Evolutionary conservation across 306 rosid species (phyloP).

Genomic region (Pterocarpus santalinus): DNA sequence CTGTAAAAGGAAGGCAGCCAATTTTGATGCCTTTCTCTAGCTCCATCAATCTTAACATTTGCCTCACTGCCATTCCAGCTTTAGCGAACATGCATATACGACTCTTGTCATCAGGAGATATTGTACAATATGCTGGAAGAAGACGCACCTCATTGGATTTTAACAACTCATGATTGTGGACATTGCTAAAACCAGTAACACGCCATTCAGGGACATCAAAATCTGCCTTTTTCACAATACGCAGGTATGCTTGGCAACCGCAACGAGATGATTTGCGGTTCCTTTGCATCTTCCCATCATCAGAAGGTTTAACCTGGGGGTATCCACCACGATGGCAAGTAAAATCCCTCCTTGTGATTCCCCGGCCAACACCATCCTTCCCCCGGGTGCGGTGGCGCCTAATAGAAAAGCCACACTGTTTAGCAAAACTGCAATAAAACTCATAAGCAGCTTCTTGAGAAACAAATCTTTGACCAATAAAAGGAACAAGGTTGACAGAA

Average conservation of each 20-base stretch:
- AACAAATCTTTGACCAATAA: slow-evolving; percentile 81
- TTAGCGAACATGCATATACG: slow-evolving; percentile 89
- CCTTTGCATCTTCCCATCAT: slow-evolving; percentile 85
- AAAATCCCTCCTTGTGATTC: slow-evolving; percentile 89
- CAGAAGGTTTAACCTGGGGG: slow-evolving; percentile 83
- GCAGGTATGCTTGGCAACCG: slow-evolving; percentile 87
- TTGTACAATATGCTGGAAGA: slow-evolving; percentile 73
- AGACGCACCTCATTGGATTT: slow-evolving; percentile 72
- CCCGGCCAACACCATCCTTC: slow-evolving; percentile 92
- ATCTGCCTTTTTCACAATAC: slow-evolving; percentile 79
- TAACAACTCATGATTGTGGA: slow-evolving; percentile 80
- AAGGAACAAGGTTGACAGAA: slow-evolving; percentile 81
- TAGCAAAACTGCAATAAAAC: slow-evolving; percentile 86
- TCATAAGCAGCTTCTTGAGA: slow-evolving; percentile 95
- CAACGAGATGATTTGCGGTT: slow-evolving; percentile 86
- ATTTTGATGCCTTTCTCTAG: slow-evolving; percentile 86
- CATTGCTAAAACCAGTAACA: slow-evolving; percentile 84
- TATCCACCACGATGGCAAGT: slow-evolving; percentile 91
- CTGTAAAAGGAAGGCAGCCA: slow-evolving; percentile 86
- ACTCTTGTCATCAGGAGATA: slow-evolving; percentile 87
- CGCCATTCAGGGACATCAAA: slow-evolving; percentile 96
- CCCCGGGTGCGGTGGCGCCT: slow-evolving; percentile 89
- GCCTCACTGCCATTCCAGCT: slow-evolving; percentile 94
- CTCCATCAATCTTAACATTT: slow-evolving; percentile 90
- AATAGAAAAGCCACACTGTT: slow-evolving; percentile 87